These are phyloP conservation scores for Trametes sanguinea DNA, from an alignment of 768 basidiomycete genomes.

Conservation along the genomic window DNA sequence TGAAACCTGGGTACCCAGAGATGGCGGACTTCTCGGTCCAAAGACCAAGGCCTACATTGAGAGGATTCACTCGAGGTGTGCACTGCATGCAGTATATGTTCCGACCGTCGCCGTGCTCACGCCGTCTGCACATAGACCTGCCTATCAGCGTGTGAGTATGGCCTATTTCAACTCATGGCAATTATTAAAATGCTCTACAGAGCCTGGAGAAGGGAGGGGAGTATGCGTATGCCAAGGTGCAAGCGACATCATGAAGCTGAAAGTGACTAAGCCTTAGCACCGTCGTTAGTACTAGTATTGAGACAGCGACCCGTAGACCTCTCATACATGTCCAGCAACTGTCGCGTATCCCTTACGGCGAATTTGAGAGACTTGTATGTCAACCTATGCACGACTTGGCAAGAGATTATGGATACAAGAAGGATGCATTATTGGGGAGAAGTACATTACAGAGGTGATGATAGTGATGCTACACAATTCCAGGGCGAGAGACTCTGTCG, in stretches of 20 bases:
- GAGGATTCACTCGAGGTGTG: conserved; percentile 41
- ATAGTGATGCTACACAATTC: conserved; percentile 16
- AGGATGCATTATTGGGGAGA: not conserved
- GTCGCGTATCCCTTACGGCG: no score
- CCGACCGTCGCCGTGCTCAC: not conserved
- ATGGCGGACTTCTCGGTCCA: conserved; percentile 32
- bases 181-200: conserved; percentile 3
- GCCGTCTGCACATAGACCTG: conserved; percentile 13
- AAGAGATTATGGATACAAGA: conserved; percentile 1
- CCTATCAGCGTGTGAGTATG: conserved; percentile 23
- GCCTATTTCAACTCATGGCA: not conserved
- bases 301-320: no score
- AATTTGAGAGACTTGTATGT: no score
- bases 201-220: conserved; percentile 35
- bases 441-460: not conserved
- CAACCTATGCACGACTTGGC: not conserved
- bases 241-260: not conserved
- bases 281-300: no score
- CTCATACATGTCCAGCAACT: no score
- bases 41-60: conserved; percentile 41
- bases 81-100: not conserved
- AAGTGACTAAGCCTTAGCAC: no score
- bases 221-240: conserved; percentile 30
- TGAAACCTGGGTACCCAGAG: conserved; percentile 31
- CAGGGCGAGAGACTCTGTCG: conserved; percentile 5